These are phyloP conservation scores for Eremochloa ophiuroides DNA, from an alignment of 176 grass and related monocot genomes.

Conservation along the genomic window DNA sequence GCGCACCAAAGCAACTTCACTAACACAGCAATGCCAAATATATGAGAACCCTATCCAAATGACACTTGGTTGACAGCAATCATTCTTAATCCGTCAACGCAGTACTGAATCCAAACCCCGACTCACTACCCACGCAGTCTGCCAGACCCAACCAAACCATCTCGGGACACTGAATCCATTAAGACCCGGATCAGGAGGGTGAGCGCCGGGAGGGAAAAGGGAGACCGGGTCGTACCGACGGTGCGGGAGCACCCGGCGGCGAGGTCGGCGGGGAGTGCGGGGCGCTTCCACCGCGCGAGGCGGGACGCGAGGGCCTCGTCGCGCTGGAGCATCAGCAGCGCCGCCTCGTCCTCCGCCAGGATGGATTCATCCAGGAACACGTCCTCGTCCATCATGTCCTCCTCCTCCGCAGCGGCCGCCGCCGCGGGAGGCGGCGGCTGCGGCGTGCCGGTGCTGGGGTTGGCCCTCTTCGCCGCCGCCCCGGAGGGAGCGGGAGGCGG, in stretches of 20 bases:
- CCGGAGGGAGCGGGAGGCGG: constrained; percentile 20
- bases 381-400: constrained; percentile 99
- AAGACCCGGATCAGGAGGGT: neutral
- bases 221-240: constrained; percentile 31
- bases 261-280: constrained; percentile 57
- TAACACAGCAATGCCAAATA: neutral
- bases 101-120: neutral
- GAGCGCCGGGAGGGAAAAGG: neutral
- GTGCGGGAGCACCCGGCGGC: constrained; percentile 23
- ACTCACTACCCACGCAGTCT: neutral
- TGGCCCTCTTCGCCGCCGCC: constrained; percentile 54
- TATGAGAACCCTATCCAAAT: neutral
- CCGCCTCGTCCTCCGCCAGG: constrained; percentile 74
- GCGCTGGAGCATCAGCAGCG: constrained; percentile 53
- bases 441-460: constrained; percentile 22
- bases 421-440: constrained; percentile 26
- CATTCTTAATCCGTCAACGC: neutral
- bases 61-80: neutral
- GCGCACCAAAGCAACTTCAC: neutral
- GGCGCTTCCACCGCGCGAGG: constrained; percentile 80
- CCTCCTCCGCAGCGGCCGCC: constrained; percentile 32
- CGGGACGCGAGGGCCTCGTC: constrained; percentile 70
- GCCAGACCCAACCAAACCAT: neutral
- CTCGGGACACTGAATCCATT: neutral
- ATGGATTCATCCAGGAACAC: constrained; percentile 77